Base-by-base conservation (phyloP, 2,329 filamentous ascomycete species). In the Fusarium tupiense region DNA sequence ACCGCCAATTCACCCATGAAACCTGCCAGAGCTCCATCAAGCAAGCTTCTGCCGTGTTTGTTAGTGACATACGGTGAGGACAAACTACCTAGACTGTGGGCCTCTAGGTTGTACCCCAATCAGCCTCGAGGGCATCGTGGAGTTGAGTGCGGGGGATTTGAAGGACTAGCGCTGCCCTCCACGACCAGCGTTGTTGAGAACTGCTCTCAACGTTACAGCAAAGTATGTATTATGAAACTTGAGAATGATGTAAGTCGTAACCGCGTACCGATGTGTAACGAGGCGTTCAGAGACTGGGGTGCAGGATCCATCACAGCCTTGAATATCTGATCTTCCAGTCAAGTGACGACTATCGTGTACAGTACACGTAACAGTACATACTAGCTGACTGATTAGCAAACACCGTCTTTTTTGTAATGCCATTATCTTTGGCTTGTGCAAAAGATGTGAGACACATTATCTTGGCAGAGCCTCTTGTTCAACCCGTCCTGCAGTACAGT, bases 51-150 rank as follows among this genome's bases (percentile, higher is more conserved):
- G 35, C 47, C 62, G 47, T 37, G n/a, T 33, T 43, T 52, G 20
- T 67, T 64, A 68, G 73, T 70, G 76, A 78, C 65, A 78, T 78
- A 71, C 76, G 76, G 76, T 78, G 76, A 78, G 61, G 71, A 71
- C 57, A 60, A 29, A 33, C 57, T 35, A 29, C 29, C 29, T 59
- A 46, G 43, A 59, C 24, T 57, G 50, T 64, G 67, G 67, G 31
- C 38, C 61, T 64, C 49, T 29, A 29, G 29, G 29, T 53, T 24
- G 20, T n/a, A 47, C 66, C 64, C 76, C 76, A 77, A 76, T 73
- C 66, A 76, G 41, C 37, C 68, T 68, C 47, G 59, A 69, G 33
- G 63, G 57, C 54, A 72, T 75, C 76, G 65, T 76, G 76, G 73
- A 73, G 69, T 61, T 69, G 73, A 75, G 64, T 77, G 76, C 73